A percentile compares a stretch with the other conserved stretches of the same genome.
These are phyloP conservation scores for Hymenotorrendiella dingleyae DNA, from an alignment of 2,329 filamentous ascomycete species.

Conservation along the genomic window DNA sequence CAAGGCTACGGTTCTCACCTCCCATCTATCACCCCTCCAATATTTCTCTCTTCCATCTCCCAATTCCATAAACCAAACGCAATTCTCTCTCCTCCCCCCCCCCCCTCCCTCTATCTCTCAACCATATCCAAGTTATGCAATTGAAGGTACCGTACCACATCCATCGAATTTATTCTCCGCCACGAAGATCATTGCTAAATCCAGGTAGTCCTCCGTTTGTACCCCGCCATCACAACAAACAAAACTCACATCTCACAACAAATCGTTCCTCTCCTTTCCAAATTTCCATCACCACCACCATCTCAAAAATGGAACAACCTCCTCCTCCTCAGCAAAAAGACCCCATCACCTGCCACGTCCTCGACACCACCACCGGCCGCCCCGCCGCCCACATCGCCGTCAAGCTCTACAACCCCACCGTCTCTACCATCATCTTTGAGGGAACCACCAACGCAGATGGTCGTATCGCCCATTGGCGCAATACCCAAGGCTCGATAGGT, in stretches of 20 bases:
- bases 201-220: background rate
- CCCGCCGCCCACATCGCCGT: constrained; percentile 64
- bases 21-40: background rate
- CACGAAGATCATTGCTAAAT: background rate
- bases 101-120: background rate
- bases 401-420: constrained; percentile 30
- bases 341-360: constrained; percentile 80
- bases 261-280: background rate
- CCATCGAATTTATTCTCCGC: background rate
- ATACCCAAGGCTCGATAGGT: constrained; percentile 6
- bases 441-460: constrained; percentile 72
- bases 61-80: too few relatives aligned
- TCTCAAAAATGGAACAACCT: background rate
- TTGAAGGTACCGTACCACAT: too few relatives aligned
- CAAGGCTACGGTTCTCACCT: background rate
- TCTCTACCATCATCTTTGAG: constrained; percentile 44
- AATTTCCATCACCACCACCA: background rate
- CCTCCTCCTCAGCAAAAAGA: constrained; percentile 36
- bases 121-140: background rate
- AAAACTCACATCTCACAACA: background rate
- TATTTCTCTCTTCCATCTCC: too few relatives aligned
- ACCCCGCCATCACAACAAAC: background rate
- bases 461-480: constrained; percentile 60
- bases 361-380: constrained; percentile 70
- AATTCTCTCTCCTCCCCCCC: background rate